These are phyloP conservation scores for Rhodosporidiobolus odoratus DNA, from an alignment of 768 basidiomycete genomes.

Conservation along the genomic window DNA sequence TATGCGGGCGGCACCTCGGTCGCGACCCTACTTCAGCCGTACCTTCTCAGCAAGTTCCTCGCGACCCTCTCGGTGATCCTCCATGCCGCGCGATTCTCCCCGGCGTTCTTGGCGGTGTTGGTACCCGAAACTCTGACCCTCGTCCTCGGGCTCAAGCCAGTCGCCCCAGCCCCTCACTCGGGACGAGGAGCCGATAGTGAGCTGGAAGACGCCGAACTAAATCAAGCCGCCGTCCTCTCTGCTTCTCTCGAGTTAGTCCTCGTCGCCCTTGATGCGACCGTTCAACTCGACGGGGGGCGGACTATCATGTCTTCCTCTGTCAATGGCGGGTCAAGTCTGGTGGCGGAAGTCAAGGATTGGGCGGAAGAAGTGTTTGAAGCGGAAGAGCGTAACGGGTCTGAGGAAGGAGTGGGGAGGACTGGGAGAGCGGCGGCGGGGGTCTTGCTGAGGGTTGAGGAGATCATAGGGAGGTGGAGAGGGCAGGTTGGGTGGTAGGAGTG, in stretches of 20 bases:
- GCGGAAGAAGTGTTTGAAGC: slow-evolving; percentile 46
- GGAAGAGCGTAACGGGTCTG: slow-evolving; percentile 14
- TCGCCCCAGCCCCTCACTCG: slow-evolving; percentile 22
- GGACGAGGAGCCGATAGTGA: slow-evolving; percentile 48
- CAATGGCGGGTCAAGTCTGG: slow-evolving; percentile 60
- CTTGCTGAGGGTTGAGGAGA: slow-evolving; percentile 69
- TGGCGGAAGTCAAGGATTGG: slow-evolving; percentile 56
- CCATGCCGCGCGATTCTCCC: slow-evolving; percentile 73
- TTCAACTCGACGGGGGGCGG: slow-evolving; percentile 71
- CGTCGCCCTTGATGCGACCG: slow-evolving; percentile 65
- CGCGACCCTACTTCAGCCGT: slow-evolving; percentile 71
- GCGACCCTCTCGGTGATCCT: slow-evolving; percentile 70
- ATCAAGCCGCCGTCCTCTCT: slow-evolving; percentile 64
- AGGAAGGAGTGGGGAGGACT: slow-evolving; percentile 56
- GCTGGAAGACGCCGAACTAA: neutral
- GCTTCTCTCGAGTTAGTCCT: slow-evolving; percentile 72
- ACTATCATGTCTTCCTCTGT: slow-evolving; percentile 63
- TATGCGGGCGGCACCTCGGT: slow-evolving; percentile 61
- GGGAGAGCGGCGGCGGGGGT: slow-evolving; percentile 72
- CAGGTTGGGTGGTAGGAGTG: slow-evolving; percentile 51
- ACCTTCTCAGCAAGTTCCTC: slow-evolving; percentile 70
- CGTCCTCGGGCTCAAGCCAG: slow-evolving; percentile 64
- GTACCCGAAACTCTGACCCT: slow-evolving; percentile 78
- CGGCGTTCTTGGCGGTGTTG: slow-evolving; percentile 72
- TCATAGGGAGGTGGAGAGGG: slow-evolving; percentile 63